Percentiles rank a stretch among this genome's conserved stretches.
phyloP scores from a whole-genome alignment of 805 yeast species.

The Dipodascus albidus region DNA sequence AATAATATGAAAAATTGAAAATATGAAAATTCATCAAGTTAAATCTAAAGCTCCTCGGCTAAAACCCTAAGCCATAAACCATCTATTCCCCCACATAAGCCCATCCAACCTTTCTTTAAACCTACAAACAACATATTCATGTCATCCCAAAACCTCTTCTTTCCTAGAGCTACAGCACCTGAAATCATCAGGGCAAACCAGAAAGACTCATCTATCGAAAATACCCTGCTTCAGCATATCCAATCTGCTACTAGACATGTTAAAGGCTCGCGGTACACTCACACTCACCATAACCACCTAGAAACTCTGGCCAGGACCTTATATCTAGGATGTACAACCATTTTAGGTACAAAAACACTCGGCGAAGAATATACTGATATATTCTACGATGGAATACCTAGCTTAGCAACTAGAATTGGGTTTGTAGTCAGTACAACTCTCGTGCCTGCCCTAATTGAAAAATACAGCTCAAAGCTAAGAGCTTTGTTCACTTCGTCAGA shows the following conservation, averaged over 20 bases:
- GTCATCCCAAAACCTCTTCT: conserved; percentile 6
- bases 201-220: conserved; percentile 69
- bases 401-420: conserved; percentile 34
- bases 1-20: too few species aligned
- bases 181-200: conserved; percentile 84
- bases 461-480: conserved; percentile 14
- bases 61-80: too few species aligned
- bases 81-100: too few species aligned
- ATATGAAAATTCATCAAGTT: too few species aligned
- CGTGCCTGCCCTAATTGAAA: conserved; percentile 41
- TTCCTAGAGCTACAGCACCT: conserved; percentile 78
- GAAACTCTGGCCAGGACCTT: conserved; percentile 43
- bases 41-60: too few species aligned
- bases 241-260: conserved; percentile 43
- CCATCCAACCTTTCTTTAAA: too few species aligned
- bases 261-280: conserved; percentile 44
- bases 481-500: conserved; percentile 7
- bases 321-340: conserved; percentile 67
- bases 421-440: conserved; percentile 51
- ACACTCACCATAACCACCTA: conserved; percentile 52
- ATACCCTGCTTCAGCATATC: conserved; percentile 40
- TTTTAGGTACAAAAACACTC: conserved; percentile 64
- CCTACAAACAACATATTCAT: too few species aligned
- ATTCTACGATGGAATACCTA: conserved; percentile 20
- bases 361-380: conserved; percentile 90